Base-by-base conservation (phyloP, 805 yeast species). In the Suhomyces pyralidae region DNA sequence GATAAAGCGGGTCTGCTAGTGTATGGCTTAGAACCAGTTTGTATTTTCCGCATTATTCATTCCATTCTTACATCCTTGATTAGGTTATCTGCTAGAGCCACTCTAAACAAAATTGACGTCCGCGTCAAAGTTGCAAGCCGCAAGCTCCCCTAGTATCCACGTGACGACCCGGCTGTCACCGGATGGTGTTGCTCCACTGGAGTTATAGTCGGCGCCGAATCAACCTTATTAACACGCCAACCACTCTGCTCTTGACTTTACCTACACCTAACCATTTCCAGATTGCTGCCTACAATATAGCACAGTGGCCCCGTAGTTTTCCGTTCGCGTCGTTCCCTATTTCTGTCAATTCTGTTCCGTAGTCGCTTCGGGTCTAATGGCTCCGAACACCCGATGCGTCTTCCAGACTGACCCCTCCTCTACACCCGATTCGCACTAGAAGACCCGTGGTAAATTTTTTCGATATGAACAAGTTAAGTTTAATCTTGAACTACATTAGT, bases 371-470 rank as follows among this genome's bases (percentile, higher is more conserved):
- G 34, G 30, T 20, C 17, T 15, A 19, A 14, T 14, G 25, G 20
- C 42, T 38, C 49, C 49, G 49, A 20, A 40, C 14, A 38, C 42
- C 42, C 42, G 42, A 19, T n/a, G 42, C 24, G 24, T 19, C 24
- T 38, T 17, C 42, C 14, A 19, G 15, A 3, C 14, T 19, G 22
- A 38, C 42, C 42, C 42, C 42, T 9, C 42, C 24, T 36, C 30
- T 20, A 44, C 30, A 44, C 34, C 46, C 46, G 20, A 25, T 32
- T 28, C 47, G 47, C 47, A 45, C 26, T 44, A 45, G 34, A 36
- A 40, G 49, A 32, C 49, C 28, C 49, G 49, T 46, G 49, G 49
- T 46, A 46, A 46, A 46, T 46, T 46, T 46, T 46, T 46, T 46
- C 49, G 49, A 36, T 46, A 34, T 32, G 22, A 22, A 45, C 48